Conservation (phyloP, 2,329 filamentous ascomycete species). For the Curvularia sp. region DNA sequence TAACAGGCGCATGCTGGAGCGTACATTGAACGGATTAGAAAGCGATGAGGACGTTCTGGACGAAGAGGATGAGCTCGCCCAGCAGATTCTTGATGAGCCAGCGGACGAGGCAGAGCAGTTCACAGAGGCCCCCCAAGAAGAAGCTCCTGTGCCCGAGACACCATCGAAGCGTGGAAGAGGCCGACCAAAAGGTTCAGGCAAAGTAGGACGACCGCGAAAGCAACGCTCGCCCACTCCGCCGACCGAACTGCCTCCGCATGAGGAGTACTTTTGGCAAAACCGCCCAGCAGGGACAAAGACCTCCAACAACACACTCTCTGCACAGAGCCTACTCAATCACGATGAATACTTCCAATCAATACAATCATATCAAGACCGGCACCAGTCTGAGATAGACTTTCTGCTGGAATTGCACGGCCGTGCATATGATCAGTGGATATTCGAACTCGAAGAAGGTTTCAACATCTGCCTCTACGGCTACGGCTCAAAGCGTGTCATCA, state of each 20-base stretch:
- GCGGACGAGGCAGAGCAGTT: conserved; percentile 45
- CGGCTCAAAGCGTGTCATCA: conserved; percentile 81
- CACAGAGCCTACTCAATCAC: conserved; percentile 79
- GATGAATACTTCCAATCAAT: conserved; percentile 86
- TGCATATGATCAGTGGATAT: conserved; percentile 89
- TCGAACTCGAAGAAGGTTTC: conserved; percentile 87
- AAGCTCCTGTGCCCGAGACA: conserved; percentile 56
- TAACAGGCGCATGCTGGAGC: conserved; percentile 75
- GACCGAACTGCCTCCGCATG: conserved; percentile 81
- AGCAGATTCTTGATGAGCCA: conserved; percentile 70
- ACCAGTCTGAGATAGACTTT: conserved; percentile 72
- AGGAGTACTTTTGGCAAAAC: conserved; percentile 93
- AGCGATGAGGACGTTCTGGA: conserved; percentile 73
- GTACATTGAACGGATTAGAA: conserved; percentile 66
- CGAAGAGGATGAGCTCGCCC: conserved; percentile 70
- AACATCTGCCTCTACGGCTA: conserved; percentile 87
- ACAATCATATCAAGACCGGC: conserved; percentile 69
- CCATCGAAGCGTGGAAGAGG: conserved; percentile 61
- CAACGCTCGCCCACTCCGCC: conserved; percentile 80
- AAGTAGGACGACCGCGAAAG: conserved; percentile 61
- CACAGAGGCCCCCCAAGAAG: conserved; percentile 27
- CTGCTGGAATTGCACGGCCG: conserved; percentile 77
- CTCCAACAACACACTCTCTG: conserved; percentile 81
- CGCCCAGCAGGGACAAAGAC: conserved; percentile 81
- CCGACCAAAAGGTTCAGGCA: conserved; percentile 43